Conservation (phyloP, 1,139 yeast species). For the Suhomyces chickasaworum region DNA sequence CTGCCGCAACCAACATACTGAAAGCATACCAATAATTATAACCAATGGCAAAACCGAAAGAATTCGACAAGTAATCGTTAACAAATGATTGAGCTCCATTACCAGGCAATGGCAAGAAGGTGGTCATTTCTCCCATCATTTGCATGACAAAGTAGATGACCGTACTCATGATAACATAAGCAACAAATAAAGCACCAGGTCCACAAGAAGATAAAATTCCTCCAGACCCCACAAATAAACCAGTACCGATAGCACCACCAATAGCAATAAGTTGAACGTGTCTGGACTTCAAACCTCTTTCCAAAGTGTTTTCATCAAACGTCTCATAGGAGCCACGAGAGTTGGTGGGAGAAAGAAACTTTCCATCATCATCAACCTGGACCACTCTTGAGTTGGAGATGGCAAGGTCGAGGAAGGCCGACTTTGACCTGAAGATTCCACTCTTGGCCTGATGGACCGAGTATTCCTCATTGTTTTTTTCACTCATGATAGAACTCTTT, state of each 20-base stretch:
- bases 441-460: slow-evolving; percentile 4
- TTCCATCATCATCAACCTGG: slow-evolving; percentile 35
- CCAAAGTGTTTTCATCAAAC: slow-evolving; percentile 24
- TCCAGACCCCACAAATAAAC: slow-evolving; percentile 52
- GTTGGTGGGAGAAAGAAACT: slow-evolving; percentile 26
- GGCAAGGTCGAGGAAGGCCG: slow-evolving; percentile 32
- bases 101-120: slow-evolving; percentile 55
- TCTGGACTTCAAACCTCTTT: slow-evolving; percentile 41
- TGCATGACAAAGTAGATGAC: slow-evolving; percentile 60
- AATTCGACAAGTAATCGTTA: slow-evolving; percentile 36
- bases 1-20: slow-evolving; percentile 51
- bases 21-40: slow-evolving; percentile 53
- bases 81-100: slow-evolving; percentile 44
- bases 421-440: slow-evolving; percentile 15
- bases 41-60: slow-evolving; percentile 51
- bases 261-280: slow-evolving; percentile 42
- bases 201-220: slow-evolving; percentile 48
- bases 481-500: neutral
- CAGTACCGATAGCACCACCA: slow-evolving; percentile 47
- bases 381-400: slow-evolving; percentile 38
- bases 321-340: slow-evolving; percentile 23
- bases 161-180: slow-evolving; percentile 51
- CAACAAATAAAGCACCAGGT: slow-evolving; percentile 51
- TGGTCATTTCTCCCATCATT: slow-evolving; percentile 62
- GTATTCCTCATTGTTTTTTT: neutral